Base-by-base conservation (phyloP, 1,284 basidiomycete species). In the Fomitiporia mediterranea region DNA sequence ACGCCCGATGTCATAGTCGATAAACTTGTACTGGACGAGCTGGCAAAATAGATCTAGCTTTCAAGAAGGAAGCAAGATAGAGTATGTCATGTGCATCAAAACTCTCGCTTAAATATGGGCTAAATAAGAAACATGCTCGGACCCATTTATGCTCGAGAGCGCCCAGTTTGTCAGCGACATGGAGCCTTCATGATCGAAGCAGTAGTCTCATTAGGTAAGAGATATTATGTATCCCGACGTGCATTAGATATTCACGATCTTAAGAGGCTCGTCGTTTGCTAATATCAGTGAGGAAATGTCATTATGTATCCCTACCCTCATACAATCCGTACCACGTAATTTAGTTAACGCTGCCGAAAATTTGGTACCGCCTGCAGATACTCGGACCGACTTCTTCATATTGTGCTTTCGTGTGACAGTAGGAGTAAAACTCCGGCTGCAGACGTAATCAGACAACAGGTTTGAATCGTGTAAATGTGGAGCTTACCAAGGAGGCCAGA, bases 381-480 rank as follows among this genome's bases (percentile, higher is more conserved):
- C 91, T 94, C 7, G 96, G 95, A 15, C 96, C 95, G 64, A 96
- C 85, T 73, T 99, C 96, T 68, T 98, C 94, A 69, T 98, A 98
- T 67, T 98, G 94, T 15, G 91, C 92, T 72, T 97, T 96, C 60
- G 92, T 94, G 76, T 98, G 94, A 74, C 94, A 97, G 57, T 88
- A 96, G n/a, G 86, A 87, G 74, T 97, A 96, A 72, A 99, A 99
- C 69, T 98, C 95, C 63, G 95, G 94, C 84, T 96, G 40, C 23
- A 37, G 21, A 51, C 15, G 28, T 25, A 17, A 6, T 37, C 19
- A 32, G 4, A 23, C 1, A 32, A 23, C 15, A 30, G 2, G 11
- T 25, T 61, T 15, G 57, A n/a, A n/a, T n/a, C n/a, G 53, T 48
- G 61, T 63, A 43, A 66, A 56, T 35, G 51, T 19, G 23, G 47